Evolutionary conservation across 129 eudicot species (phyloP).

Genomic region (Centrapalus pauciflorus): DNA sequence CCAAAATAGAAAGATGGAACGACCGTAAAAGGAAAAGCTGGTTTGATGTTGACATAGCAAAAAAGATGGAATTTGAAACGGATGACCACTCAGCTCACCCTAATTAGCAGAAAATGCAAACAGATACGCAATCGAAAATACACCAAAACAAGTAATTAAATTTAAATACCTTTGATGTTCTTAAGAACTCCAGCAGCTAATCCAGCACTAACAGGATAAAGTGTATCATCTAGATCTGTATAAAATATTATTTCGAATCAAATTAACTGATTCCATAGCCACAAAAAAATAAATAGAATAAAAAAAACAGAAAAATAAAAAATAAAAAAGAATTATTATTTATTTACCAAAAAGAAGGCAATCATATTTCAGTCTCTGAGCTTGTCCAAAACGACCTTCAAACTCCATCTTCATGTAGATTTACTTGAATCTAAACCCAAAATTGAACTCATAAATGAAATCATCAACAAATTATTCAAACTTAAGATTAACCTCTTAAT

Average conservation of each 20-base stretch:
- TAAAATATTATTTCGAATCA: neutral
- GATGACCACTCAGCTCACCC: too few relatives aligned
- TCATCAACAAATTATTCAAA: slow-evolving; percentile 4
- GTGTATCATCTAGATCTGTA: slow-evolving; percentile 89
- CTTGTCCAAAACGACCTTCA: slow-evolving; percentile 48
- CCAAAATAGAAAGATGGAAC: too few relatives aligned
- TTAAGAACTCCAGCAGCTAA: slow-evolving; percentile 54
- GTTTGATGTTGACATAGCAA: too few relatives aligned
- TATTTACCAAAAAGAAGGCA: slow-evolving; percentile 81
- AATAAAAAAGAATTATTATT: neutral
- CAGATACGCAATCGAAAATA: neutral
- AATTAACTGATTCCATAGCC: neutral
- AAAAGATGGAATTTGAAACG: too few relatives aligned
- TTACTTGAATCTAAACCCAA: slow-evolving; percentile 24
- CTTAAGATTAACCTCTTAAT: slow-evolving; percentile 13
- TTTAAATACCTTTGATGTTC: slow-evolving; percentile 72
- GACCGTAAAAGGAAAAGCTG: too few relatives aligned
- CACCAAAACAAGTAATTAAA: too few relatives aligned
- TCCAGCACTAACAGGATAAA: slow-evolving; percentile 82
- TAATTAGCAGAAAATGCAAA: too few relatives aligned
- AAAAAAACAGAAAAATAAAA: neutral
- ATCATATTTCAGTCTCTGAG: slow-evolving; percentile 64
- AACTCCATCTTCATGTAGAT: slow-evolving; percentile 54
- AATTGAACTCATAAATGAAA: slow-evolving; percentile 17
- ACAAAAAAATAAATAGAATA: neutral